These are phyloP conservation scores for Claviceps monticola DNA, from an alignment of 2,329 filamentous ascomycete genomes.

Conservation along the genomic window DNA sequence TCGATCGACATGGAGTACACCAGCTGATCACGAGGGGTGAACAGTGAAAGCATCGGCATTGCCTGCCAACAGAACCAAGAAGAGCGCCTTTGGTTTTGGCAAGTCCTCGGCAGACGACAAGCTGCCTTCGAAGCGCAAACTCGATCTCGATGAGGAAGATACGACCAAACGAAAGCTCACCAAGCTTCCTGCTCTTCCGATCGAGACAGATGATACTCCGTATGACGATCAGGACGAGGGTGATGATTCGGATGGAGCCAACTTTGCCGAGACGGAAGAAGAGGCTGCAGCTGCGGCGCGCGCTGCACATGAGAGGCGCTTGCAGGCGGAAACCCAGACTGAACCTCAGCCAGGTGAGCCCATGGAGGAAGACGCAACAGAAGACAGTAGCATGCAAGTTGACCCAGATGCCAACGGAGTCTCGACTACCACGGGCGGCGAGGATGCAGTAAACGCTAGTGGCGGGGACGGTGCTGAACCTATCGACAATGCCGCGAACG, in stretches of 20 bases:
- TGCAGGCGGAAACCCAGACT: constrained; percentile 33
- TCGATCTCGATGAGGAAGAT: constrained; percentile 83
- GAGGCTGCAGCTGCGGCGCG: constrained; percentile 75
- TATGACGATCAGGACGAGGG: constrained; percentile 52
- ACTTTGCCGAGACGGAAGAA: constrained; percentile 73
- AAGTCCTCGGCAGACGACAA: constrained; percentile 59
- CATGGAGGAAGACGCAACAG: constrained; percentile 18
- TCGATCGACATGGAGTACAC: neutral
- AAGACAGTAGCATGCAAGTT: constrained; percentile 12
- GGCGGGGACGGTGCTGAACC: constrained; percentile 8
- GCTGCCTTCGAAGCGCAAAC: constrained; percentile 53
- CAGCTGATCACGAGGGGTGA: neutral
- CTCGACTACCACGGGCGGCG: constrained; percentile 3
- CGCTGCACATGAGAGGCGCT: constrained; percentile 70
- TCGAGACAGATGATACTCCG: constrained; percentile 47
- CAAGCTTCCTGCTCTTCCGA: constrained; percentile 67
- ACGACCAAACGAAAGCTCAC: constrained; percentile 76
- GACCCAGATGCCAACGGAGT: constrained; percentile 12
- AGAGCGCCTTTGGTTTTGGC: constrained; percentile 72
- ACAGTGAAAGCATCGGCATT: constrained; percentile 34
- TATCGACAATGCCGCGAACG: neutral
- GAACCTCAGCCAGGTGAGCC: constrained; percentile 32
- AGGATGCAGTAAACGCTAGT: neutral
- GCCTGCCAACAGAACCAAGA: constrained; percentile 56
- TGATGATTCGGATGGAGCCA: constrained; percentile 60